Conservation (phyloP, 306 rosid genomes). For the Gynostemma pentaphyllum region DNA sequence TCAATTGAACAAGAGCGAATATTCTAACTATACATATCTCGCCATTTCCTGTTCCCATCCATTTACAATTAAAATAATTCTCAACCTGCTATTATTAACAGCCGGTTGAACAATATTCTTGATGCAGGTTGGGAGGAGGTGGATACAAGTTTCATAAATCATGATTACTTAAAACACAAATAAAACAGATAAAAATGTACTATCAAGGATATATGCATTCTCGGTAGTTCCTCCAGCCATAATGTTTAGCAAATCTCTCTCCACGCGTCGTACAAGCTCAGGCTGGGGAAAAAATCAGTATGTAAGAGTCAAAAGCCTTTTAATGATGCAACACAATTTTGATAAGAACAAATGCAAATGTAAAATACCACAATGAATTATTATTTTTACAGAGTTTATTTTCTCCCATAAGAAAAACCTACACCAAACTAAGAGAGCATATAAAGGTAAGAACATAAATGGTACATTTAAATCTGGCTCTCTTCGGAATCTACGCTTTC, state of each 20-base stretch:
- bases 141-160: neutral
- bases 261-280: slow-evolving; percentile 86
- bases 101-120: neutral
- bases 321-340: neutral
- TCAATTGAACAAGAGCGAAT: neutral
- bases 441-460: neutral
- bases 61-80: neutral
- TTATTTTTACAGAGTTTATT: neutral
- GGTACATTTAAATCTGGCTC: slow-evolving; percentile 88
- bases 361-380: neutral
- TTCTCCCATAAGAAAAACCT: neutral
- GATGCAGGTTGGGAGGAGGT: neutral
- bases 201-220: slow-evolving; percentile 61
- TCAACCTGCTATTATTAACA: neutral
- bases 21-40: too few species aligned
- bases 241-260: slow-evolving; percentile 82
- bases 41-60: neutral
- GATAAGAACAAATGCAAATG: neutral
- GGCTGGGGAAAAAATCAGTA: slow-evolving; percentile 41
- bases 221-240: slow-evolving; percentile 67
- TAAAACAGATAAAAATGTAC: neutral
- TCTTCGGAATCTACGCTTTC: slow-evolving; percentile 84
- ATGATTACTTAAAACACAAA: neutral
- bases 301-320: neutral
- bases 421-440: neutral